Percentiles rank a stretch among this genome's conserved stretches.
These are phyloP conservation scores for Solanum piurae DNA, from an alignment of 257 asterid genomes.

Conservation along the genomic window DNA sequence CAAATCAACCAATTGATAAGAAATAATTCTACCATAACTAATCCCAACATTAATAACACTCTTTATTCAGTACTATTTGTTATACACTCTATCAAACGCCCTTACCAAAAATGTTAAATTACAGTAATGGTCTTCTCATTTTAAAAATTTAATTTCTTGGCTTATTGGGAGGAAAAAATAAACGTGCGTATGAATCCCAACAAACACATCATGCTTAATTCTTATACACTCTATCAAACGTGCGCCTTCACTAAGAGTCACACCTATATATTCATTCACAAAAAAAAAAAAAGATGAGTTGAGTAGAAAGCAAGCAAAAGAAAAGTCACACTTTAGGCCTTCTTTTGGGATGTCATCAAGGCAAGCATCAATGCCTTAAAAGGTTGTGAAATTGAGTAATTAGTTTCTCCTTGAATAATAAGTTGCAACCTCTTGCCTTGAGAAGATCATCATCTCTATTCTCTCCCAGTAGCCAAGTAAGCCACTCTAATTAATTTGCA, in stretches of 20 bases:
- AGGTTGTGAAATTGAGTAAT: neutral
- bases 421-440: neutral
- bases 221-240: neutral
- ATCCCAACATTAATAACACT: neutral
- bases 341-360: slow-evolving; percentile 35
- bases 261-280: neutral
- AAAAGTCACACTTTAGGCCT: neutral
- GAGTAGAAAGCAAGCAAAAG: slow-evolving; percentile 90
- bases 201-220: neutral
- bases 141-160: neutral
- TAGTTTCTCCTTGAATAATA: neutral
- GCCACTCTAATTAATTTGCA: neutral
- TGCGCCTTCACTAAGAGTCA: neutral
- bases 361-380: slow-evolving; percentile 66
- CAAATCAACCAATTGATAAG: neutral
- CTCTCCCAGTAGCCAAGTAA: neutral
- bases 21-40: neutral
- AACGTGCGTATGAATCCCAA: neutral
- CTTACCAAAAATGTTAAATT: neutral
- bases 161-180: too few species aligned
- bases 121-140: too few species aligned
- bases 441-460: neutral
- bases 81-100: neutral
- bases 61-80: neutral
- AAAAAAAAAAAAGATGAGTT: neutral